A percentile compares a stretch with the other conserved stretches of the same genome.
Conservation (phyloP, 148 eudicot genomes). For the Gaultheria prostrata region DNA sequence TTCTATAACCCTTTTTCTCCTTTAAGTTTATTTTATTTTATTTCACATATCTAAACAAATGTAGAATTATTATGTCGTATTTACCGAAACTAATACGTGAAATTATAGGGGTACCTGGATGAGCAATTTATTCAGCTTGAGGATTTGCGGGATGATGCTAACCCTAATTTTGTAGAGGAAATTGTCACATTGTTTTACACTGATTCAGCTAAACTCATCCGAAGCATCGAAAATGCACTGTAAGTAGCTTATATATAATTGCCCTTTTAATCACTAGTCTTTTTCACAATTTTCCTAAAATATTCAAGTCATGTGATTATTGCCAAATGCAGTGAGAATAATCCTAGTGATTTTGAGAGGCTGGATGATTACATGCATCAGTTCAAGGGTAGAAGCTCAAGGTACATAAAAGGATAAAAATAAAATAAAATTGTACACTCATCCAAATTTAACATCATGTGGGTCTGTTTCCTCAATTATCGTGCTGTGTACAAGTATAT, state of each 20-base stretch:
- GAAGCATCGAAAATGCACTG: constrained; percentile 57
- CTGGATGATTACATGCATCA: constrained; percentile 82
- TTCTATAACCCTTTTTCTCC: not conserved
- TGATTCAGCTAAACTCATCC: constrained; percentile 64
- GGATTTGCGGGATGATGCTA: constrained; percentile 3
- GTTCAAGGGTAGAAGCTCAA: constrained; percentile 83
- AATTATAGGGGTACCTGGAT: not conserved
- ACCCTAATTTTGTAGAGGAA: constrained; percentile 60
- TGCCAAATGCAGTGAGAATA: constrained; percentile 37
- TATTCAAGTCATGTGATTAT: not conserved
- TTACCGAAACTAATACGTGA: not conserved
- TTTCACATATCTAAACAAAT: not conserved
- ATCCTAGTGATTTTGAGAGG: constrained; percentile 52
- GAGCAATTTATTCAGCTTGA: constrained; percentile 1
- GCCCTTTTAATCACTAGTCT: not conserved
- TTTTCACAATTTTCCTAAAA: not conserved
- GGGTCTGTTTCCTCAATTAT: not conserved
- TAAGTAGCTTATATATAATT: constrained; percentile 26
- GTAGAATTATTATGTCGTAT: not conserved
- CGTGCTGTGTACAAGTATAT: too few species aligned
- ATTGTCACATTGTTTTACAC: constrained; percentile 58
- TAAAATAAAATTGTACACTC: not conserved
- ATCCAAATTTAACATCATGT: not conserved
- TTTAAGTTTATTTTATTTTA: not conserved
- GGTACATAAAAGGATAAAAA: constrained; percentile 33